Conservation (phyloP, 2,329 filamentous ascomycete species). For the Neofusicoccum cordaticola region DNA sequence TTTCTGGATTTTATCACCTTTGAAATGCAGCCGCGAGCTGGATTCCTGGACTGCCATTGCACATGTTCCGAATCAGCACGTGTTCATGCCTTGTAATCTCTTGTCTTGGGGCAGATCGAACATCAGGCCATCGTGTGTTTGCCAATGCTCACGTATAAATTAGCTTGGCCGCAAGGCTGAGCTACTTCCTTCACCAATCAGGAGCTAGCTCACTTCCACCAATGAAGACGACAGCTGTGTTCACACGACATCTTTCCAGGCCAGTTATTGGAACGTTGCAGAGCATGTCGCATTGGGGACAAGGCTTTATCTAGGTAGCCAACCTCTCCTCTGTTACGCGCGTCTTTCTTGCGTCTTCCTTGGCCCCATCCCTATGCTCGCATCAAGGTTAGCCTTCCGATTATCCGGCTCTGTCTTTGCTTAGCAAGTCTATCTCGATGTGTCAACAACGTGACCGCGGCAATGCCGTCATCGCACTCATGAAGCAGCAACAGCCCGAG, state of each 20-base stretch:
- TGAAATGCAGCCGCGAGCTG: too few species aligned
- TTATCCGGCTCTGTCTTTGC: not conserved
- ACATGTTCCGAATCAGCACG: too few species aligned
- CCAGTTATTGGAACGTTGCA: not conserved
- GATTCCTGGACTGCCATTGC: too few species aligned
- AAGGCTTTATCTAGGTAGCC: not conserved
- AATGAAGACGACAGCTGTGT: not conserved
- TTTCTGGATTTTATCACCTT: too few species aligned
- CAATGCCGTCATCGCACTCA: not conserved
- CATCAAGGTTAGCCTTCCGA: not conserved
- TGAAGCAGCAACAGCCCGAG: too few species aligned
- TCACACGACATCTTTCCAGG: not conserved
- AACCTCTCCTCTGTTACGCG: not conserved
- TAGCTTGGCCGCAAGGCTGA: not conserved
- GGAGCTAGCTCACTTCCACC: not conserved
- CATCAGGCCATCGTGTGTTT: not conserved
- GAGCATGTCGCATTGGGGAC: not conserved
- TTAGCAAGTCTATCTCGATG: not conserved
- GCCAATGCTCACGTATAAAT: not conserved
- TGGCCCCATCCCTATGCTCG: not conserved
- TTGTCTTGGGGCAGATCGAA: too few species aligned
- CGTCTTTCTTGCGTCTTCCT: not conserved
- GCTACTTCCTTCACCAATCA: not conserved
- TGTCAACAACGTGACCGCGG: not conserved
- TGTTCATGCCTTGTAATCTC: too few species aligned